Conservation (phyloP, 169 alveolate species). For the Plasmodium berghei region DNA sequence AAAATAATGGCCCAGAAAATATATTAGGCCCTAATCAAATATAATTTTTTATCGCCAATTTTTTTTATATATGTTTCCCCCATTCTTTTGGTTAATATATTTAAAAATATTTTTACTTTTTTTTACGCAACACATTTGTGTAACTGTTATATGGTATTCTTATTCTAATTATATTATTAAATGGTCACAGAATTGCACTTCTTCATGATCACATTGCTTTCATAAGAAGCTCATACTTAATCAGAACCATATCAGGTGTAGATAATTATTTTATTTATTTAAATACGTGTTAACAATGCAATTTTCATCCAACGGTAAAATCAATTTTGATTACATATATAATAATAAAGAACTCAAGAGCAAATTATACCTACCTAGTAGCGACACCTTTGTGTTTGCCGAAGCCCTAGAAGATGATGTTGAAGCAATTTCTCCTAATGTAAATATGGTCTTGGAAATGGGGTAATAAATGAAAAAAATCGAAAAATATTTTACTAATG, state of each 20-base stretch:
- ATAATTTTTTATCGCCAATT: conserved; percentile 7
- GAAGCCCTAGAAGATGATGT: conserved; percentile 80
- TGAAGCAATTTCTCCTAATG: conserved; percentile 35
- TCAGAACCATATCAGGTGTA: no score
- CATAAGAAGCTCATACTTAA: no score
- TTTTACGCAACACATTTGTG: no score
- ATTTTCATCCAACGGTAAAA: conserved; percentile 9
- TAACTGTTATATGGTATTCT: no score
- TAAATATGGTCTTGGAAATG: conserved; percentile 45
- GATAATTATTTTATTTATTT: not conserved
- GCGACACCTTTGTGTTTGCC: conserved; percentile 82
- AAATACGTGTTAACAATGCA: conserved; percentile 20
- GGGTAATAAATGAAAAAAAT: conserved; percentile 43
- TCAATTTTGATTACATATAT: conserved; percentile 73
- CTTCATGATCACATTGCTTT: no score
- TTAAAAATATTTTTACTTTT: no score
- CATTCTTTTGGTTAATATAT: no score
- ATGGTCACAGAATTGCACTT: no score
- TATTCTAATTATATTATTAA: no score
- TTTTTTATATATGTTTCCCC: not conserved
- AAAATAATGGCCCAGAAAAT: conserved; percentile 75
- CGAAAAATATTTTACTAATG: not conserved
- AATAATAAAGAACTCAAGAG: conserved; percentile 58
- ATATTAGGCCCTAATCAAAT: conserved; percentile 67
- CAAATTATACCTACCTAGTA: conserved; percentile 81